phyloP scores from a whole-genome alignment of 352 stramenopile species.

The Phytophthora tentaculata region DNA sequence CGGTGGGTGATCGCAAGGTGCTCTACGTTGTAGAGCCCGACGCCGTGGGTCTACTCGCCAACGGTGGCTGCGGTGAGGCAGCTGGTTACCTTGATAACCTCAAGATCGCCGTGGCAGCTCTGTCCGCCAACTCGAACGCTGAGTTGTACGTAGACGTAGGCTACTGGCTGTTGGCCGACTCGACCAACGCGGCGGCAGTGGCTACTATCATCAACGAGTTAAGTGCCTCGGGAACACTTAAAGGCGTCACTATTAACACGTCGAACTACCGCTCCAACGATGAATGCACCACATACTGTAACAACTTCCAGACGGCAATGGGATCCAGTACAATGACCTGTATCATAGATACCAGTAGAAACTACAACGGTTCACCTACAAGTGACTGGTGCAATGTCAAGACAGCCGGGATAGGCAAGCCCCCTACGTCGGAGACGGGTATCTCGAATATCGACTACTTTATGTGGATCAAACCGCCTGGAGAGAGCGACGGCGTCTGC shows the following conservation, averaged over 20 bases:
- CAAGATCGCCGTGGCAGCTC: constrained; percentile 49
- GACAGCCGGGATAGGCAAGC: constrained; percentile 59
- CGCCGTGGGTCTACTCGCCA: constrained; percentile 57
- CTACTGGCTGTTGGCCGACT: constrained; percentile 58
- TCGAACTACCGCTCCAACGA: constrained; percentile 66
- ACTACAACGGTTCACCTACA: constrained; percentile 46
- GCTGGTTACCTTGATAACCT: constrained; percentile 64
- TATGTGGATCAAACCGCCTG: constrained; percentile 70
- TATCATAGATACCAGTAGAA: constrained; percentile 72
- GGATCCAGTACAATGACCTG: constrained; percentile 54
- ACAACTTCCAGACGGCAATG: constrained; percentile 59
- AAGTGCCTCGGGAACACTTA: constrained; percentile 42
- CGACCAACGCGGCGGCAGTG: constrained; percentile 36
- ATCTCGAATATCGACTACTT: constrained; percentile 67
- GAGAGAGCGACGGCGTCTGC: constrained; percentile 71
- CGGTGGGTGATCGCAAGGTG: constrained; percentile 56
- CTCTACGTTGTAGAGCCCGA: constrained; percentile 75
- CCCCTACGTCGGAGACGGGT: constrained; percentile 55
- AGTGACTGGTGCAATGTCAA: constrained; percentile 79
- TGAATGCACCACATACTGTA: constrained; percentile 56
- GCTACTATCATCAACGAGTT: constrained; percentile 56
- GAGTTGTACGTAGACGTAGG: constrained; percentile 71
- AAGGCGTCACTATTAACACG: constrained; percentile 74
- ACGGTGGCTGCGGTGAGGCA: constrained; percentile 45
- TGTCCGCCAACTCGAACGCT: constrained; percentile 63